Percentiles rank a stretch among this genome's conserved stretches.
Conservation (phyloP, 2,329 filamentous ascomycete genomes). For the Trichoderma atrobrunneum region DNA sequence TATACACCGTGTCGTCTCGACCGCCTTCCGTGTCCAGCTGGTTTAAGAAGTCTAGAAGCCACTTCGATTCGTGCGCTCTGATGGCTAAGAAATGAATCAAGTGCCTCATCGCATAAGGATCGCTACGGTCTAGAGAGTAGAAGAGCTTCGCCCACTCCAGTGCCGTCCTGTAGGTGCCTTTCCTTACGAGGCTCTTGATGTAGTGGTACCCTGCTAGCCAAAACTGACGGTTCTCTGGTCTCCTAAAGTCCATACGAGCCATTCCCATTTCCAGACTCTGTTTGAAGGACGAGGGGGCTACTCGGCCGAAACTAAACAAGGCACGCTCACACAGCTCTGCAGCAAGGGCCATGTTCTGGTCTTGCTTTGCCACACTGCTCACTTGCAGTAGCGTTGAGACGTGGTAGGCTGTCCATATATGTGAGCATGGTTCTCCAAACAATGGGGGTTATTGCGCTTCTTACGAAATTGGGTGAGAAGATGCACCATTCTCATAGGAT, state of each 20-base stretch:
- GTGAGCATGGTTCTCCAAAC: not conserved
- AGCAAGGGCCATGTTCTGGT: constrained; percentile 81
- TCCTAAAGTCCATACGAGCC: constrained; percentile 74
- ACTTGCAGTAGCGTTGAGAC: constrained; percentile 92
- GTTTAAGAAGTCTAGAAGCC: constrained; percentile 68
- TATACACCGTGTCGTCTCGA: constrained; percentile 57
- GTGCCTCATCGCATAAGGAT: constrained; percentile 80
- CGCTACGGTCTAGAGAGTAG: constrained; percentile 68
- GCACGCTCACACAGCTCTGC: constrained; percentile 87
- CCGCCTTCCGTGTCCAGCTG: constrained; percentile 37
- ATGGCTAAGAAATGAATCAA: constrained; percentile 81
- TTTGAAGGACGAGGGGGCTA: constrained; percentile 78
- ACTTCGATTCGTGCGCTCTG: constrained; percentile 72
- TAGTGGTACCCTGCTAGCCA: constrained; percentile 90
- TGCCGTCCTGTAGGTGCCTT: constrained; percentile 90
- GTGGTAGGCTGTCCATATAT: constrained; percentile 67
- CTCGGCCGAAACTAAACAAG: constrained; percentile 88
- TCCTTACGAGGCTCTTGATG: constrained; percentile 77
- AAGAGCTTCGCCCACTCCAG: constrained; percentile 92
- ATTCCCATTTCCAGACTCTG: constrained; percentile 72
- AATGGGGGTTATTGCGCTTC: constrained; percentile 22
- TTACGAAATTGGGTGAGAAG: constrained; percentile 53
- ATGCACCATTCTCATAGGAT: constrained; percentile 77
- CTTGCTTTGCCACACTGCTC: constrained; percentile 86
- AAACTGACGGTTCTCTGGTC: constrained; percentile 87